phyloP scores from a whole-genome alignment of 192 early-diverging fungal species.

The Rhizophlyctis rosea region DNA sequence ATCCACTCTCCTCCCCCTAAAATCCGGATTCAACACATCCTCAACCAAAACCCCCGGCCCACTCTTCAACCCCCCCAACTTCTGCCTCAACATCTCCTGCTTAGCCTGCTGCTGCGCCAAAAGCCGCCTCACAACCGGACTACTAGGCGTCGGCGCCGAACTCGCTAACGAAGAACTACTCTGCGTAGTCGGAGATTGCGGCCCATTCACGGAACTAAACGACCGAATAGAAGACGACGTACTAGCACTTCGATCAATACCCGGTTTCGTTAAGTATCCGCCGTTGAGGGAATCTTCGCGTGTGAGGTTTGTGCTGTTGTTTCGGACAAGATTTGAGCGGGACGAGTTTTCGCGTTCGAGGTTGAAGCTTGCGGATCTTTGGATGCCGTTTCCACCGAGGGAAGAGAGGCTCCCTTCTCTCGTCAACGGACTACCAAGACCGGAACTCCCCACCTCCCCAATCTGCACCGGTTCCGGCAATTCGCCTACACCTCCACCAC shows the following conservation, averaged over 20 bases:
- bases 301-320: not conserved
- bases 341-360: too few species aligned
- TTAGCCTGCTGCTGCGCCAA: constrained; percentile 20
- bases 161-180: not conserved
- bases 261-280: too few species aligned
- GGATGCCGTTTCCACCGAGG: too few species aligned
- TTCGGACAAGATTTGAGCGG: constrained; percentile 6
- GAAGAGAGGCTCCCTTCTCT: too few species aligned
- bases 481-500: too few species aligned
- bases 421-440: too few species aligned
- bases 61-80: constrained; percentile 9
- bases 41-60: constrained; percentile 12
- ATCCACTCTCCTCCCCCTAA: too few species aligned
- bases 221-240: not conserved
- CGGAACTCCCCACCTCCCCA: too few species aligned
- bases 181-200: not conserved
- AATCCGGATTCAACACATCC: constrained; percentile 30
- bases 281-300: constrained; percentile 7
- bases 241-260: too few species aligned
- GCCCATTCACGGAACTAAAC: not conserved
- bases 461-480: too few species aligned
- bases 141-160: constrained; percentile 3
- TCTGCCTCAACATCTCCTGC: constrained; percentile 17
- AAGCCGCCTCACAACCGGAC: constrained; percentile 18
- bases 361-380: too few species aligned